These are phyloP conservation scores for Cicer arietinum DNA, from an alignment of 306 rosid species.

Conservation along the genomic window DNA sequence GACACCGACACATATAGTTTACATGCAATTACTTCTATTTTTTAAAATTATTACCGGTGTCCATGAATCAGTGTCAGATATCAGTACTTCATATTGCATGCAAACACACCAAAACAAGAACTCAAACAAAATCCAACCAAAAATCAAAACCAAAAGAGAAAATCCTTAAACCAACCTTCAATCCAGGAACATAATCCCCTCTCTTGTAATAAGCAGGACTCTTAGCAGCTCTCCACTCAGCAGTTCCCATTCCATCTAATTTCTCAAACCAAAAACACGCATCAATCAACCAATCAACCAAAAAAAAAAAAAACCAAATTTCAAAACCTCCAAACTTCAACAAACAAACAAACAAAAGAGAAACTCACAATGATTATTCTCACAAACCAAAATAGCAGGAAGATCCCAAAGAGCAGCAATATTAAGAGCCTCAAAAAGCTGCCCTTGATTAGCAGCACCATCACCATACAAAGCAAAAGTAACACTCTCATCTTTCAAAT, in stretches of 20 bases:
- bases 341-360: neutral
- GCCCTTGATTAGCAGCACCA: constrained; percentile 98
- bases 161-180: constrained; percentile 62
- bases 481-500: constrained; percentile 74
- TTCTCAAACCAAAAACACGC: constrained; percentile 32
- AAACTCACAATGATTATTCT: constrained; percentile 90
- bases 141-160: constrained; percentile 1
- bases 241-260: constrained; percentile 98
- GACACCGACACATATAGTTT: neutral
- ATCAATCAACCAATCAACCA: neutral
- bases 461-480: constrained; percentile 86
- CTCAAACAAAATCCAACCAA: neutral
- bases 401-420: constrained; percentile 95
- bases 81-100: neutral
- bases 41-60: neutral
- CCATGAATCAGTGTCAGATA: neutral
- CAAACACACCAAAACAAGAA: neutral
- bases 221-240: constrained; percentile 95
- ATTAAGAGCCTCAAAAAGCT: constrained; percentile 90
- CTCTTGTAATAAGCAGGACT: constrained; percentile 91
- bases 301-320: neutral
- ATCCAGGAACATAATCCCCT: constrained; percentile 93
- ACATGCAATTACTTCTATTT: neutral
- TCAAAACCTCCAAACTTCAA: constrained; percentile 5
- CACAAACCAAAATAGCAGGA: constrained; percentile 95